Evolutionary conservation across 2,329 filamentous ascomycete species (phyloP).

Genomic region (Fusarium redolens): DNA sequence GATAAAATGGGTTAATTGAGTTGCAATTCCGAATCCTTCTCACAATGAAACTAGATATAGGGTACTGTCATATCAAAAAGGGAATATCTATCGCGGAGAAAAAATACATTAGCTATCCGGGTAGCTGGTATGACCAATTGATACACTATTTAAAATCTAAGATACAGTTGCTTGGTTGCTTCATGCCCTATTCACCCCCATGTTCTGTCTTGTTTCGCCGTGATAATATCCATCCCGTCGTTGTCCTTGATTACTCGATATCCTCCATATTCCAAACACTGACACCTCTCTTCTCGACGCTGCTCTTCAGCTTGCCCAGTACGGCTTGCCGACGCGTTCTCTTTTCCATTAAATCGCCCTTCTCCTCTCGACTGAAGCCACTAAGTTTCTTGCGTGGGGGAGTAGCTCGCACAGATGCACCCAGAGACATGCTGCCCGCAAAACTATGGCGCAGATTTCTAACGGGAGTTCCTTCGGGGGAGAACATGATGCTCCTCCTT

Average conservation of each 20-base stretch:
- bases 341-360: conserved; percentile 65
- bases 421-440: conserved; percentile 54
- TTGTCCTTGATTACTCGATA: conserved; percentile 52
- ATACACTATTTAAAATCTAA: conserved; percentile 47
- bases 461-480: conserved; percentile 58
- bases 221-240: background rate
- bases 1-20: background rate
- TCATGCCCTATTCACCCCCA: conserved; percentile 26
- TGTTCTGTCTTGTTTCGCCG: conserved; percentile 10
- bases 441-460: conserved; percentile 56
- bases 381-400: conserved; percentile 71
- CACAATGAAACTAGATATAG: background rate
- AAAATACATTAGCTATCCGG: conserved; percentile 21
- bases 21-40: background rate
- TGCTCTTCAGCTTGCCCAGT: conserved; percentile 62
- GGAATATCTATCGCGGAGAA: background rate
- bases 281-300: conserved; percentile 62
- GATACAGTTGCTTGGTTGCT: conserved; percentile 42
- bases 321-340: conserved; percentile 64
- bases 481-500: conserved; percentile 52
- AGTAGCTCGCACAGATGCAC: conserved; percentile 54
- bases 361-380: conserved; percentile 70
- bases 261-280: conserved; percentile 63
- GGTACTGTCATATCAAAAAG: background rate
- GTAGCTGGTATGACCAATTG: conserved; percentile 31